Base-by-base conservation (phyloP, 108 stramenopile species). In the Epipyxis sp. region DNA sequence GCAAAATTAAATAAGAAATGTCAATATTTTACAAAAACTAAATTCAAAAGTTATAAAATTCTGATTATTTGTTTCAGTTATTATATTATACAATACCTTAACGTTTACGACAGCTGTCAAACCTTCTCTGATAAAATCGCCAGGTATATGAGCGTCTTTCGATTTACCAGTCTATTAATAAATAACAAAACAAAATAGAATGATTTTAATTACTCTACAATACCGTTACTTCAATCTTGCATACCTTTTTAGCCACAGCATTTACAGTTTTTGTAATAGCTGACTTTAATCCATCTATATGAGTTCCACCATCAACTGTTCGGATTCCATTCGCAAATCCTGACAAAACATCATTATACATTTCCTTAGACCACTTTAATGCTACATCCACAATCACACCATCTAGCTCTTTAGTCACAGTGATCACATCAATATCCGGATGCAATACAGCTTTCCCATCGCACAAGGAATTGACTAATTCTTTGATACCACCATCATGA, bases 241-340 rank as follows among this genome's bases (percentile, higher is more conserved):
- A 91, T 45, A 72, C 65, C 59, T 91, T 90, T 78, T 89, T 91
- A 57, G 81, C 89, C 67, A 84, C 79, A 79, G 84, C 84, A 78
- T 97, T 97, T 30, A 94, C 82, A 2, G 92, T 87, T 42, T 94
- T 84, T 1, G 95, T 94, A 43, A 97, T 69, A 58, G 88, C 90
- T 3, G 92, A 79, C 77, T 95, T 95, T 29, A 97, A 84, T 30
- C 92, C 94, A 57, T 97, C 96, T 41, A 95, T 86, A 86, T 97
- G 96, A 6, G 91, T 91, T 62, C 96, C 96, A 39, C 96, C 96
- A 80, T 97, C 96, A 0, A 85, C 84, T 40, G 96, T 97, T 42
- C 94, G 90, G 68, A 93, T 92, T 72, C 94, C 94, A 85, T 96
- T 96, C 59, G 91, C 92, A 80, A 94, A 96, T 20, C 92, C 76